Conservation (phyloP, 2,329 filamentous ascomycete genomes). For the Chrysoporthe puriensis region DNA sequence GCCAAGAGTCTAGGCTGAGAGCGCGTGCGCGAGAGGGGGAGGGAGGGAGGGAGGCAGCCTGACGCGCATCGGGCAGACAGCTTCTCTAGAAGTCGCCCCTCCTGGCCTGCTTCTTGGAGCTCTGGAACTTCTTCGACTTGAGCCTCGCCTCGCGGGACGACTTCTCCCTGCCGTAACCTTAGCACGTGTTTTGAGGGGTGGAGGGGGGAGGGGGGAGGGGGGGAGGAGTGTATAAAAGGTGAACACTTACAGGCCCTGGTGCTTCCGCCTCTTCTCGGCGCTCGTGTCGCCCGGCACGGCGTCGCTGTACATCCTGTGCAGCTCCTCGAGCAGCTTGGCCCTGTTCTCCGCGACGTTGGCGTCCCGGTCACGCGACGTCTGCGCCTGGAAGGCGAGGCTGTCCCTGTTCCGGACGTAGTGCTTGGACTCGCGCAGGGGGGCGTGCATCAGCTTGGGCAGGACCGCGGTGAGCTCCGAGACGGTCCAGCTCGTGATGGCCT, state of each 20-base stretch:
- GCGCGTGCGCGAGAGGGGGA: too few species aligned
- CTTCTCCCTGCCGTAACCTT: conserved; percentile 46
- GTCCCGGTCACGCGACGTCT: conserved; percentile 55
- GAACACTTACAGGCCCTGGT: conserved; percentile 49
- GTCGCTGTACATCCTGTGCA: conserved; percentile 51
- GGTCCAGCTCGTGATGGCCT: conserved; percentile 58
- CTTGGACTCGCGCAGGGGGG: conserved; percentile 52
- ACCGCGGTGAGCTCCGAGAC: conserved; percentile 49
- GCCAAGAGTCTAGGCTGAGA: not conserved
- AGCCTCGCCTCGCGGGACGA: conserved; percentile 50
- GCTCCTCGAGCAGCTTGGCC: conserved; percentile 50
- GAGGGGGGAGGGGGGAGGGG: too few species aligned
- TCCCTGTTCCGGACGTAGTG: conserved; percentile 58
- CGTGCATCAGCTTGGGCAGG: conserved; percentile 53
- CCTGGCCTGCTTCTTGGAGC: conserved; percentile 49
- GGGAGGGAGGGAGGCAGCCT: not conserved
- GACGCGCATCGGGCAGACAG: not conserved
- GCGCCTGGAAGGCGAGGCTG: conserved; percentile 58
- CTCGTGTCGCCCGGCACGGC: conserved; percentile 52
- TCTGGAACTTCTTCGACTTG: conserved; percentile 52
- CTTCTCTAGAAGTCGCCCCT: conserved; percentile 15
- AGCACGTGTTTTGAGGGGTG: conserved; percentile 12
- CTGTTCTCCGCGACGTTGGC: conserved; percentile 59
- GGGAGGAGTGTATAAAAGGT: not conserved
- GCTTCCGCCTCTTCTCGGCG: conserved; percentile 51